Evolutionary conservation across 805 yeast species (phyloP), one percentile per base, ranked within the genome.

Genomic region (Candida berthetii): DNA sequence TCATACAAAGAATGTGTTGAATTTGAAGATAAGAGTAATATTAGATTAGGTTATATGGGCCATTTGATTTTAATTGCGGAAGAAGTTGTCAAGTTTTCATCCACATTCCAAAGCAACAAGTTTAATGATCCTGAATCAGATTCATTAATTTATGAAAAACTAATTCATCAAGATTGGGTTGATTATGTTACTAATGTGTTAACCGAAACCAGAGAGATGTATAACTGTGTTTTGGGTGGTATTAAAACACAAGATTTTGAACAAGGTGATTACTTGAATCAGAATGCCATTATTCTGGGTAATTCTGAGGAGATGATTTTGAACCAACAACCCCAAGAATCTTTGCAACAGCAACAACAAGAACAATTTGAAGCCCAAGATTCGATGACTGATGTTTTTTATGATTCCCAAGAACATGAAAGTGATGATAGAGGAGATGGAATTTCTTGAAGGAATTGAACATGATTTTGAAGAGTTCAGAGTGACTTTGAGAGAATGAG

Each of bases 41-140:
- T 87, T 13, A 70, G 97, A 42, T 76, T 93, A 18, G 99, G 99
- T 0, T 93, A 91, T 59, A 90, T 91, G 90, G 99, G 99, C 20
- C 99, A 93, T 60, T 64, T 93, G 46, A 88, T 95, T 4, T 68
- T 93, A 33, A 87, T 93, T 40, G 90, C 96, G 36, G 99, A 93
- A 60, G 99, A 93, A 60, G 93, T 93, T 37, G 96, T 90, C 36
- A 93, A 93, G 62, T 93, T 93, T 57, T 60, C 70, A 5, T 65
- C 69, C 4, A 69, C 42, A 31, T 57, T 55, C 42, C 60, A 56
- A 36, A 48, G 38, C 27, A 42, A 48, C n/a, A 54, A 53, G 28
- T 48, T 56, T 35, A 52, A 53, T 20, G 58, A 56, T 38, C 11
- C 40, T 14, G 53, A 47, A 28, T 42, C 50, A 22, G 59, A 54